A percentile compares a stretch with the other conserved stretches of the same genome.
phyloP scores from a whole-genome alignment of 345 rosid genomes.

The Erucastrum elatum region DNA sequence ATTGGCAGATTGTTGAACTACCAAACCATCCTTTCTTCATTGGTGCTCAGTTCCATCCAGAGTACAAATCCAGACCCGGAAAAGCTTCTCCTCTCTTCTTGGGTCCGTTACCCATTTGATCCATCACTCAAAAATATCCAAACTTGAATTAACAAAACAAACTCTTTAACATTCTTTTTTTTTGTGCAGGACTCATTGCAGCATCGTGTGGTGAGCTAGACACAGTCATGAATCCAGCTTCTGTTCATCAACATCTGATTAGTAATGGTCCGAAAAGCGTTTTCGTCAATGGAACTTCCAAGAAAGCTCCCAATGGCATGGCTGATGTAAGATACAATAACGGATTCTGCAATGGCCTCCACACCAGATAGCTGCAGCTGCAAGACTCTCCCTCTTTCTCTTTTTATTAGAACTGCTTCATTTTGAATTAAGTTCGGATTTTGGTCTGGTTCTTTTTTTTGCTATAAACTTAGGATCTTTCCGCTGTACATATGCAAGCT shows the following conservation, averaged over 20 bases:
- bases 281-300: conserved; percentile 48
- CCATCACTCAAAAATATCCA: not conserved
- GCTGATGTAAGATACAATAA: conserved; percentile 51
- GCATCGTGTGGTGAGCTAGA: conserved; percentile 73
- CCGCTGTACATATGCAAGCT: conserved; percentile 28
- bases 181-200: conserved; percentile 68
- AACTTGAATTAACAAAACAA: not conserved
- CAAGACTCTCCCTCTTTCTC: not conserved
- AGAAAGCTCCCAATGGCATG: conserved; percentile 49
- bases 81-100: conserved; percentile 83
- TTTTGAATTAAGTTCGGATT: conserved; percentile 9
- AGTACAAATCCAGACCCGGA: conserved; percentile 91
- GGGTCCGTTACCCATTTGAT: conserved; percentile 50
- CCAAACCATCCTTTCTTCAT: conserved; percentile 67
- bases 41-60: conserved; percentile 94
- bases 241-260: conserved; percentile 37
- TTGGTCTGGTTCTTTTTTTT: conserved; percentile 10
- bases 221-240: conserved; percentile 36
- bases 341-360: conserved; percentile 60
- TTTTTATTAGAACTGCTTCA: conserved; percentile 4
- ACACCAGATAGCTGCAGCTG: conserved; percentile 42
- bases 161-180: not conserved
- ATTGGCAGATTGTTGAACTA: conserved; percentile 61
- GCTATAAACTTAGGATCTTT: conserved; percentile 9
- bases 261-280: conserved; percentile 39